Conservation (phyloP, 2,329 filamentous ascomycete species). For the Beauveria pseudobassiana region DNA sequence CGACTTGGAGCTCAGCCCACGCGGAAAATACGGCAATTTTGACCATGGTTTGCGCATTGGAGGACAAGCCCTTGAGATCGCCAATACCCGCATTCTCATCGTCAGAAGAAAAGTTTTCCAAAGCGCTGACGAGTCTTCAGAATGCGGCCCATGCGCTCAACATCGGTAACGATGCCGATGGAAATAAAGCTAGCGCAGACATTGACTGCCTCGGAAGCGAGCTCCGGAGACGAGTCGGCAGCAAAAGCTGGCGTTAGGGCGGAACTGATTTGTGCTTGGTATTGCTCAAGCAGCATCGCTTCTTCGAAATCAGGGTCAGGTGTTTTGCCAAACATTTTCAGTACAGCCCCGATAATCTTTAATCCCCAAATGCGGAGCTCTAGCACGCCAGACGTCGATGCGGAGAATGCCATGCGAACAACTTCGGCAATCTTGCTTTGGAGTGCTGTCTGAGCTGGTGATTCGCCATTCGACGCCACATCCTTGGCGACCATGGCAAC, state of each 20-base stretch:
- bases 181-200: constrained; percentile 98
- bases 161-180: constrained; percentile 92
- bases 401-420: constrained; percentile 93
- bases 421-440: constrained; percentile 85
- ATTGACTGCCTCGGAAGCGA: constrained; percentile 92
- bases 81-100: constrained; percentile 80
- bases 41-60: constrained; percentile 96
- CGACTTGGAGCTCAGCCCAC: constrained; percentile 95
- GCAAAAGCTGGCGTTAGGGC: constrained; percentile 95
- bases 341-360: constrained; percentile 85
- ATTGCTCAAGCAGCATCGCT: constrained; percentile 91
- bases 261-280: constrained; percentile 96
- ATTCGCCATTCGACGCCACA: constrained; percentile 68
- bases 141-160: constrained; percentile 98
- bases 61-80: constrained; percentile 84
- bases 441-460: constrained; percentile 67
- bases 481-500: constrained; percentile 68
- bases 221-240: constrained; percentile 87
- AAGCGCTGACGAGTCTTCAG: constrained; percentile 80
- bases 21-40: constrained; percentile 96
- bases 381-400: constrained; percentile 87
- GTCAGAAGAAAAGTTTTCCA: constrained; percentile 86
- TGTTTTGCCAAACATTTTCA: constrained; percentile 93
- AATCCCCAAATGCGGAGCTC: constrained; percentile 85
- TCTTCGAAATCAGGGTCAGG: constrained; percentile 98